A percentile compares a stretch with the other conserved stretches of the same genome.
Conservation (phyloP, 1,284 basidiomycete species). For the Hymenochaete sp. region DNA sequence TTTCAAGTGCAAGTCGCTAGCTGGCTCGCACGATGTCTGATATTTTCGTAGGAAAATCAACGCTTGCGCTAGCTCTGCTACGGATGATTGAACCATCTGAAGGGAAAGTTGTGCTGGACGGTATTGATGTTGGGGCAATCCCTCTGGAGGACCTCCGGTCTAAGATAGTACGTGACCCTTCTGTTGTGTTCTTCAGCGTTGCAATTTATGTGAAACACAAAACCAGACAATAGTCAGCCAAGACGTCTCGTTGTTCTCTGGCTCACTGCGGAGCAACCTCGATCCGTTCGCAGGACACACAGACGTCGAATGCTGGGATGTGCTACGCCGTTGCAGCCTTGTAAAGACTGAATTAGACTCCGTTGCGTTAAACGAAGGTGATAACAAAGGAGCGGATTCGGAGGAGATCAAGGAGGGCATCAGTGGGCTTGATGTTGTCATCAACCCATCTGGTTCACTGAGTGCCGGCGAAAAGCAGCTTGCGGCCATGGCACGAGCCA, state of each 20-base stretch:
- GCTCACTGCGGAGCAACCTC: slow-evolving; percentile 22
- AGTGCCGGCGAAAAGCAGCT: slow-evolving; percentile 29
- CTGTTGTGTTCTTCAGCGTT: background rate
- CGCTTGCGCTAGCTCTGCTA: slow-evolving; percentile 77
- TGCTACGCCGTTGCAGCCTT: slow-evolving; percentile 41
- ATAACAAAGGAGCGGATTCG: no score
- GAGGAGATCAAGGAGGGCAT: slow-evolving; percentile 17
- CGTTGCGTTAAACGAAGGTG: no score
- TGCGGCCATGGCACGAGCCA: slow-evolving; percentile 37
- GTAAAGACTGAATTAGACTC: no score
- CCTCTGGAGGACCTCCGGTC: slow-evolving; percentile 79
- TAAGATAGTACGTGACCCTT: slow-evolving; percentile 8
- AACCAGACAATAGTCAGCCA: slow-evolving; percentile 41
- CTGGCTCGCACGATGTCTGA: no score
- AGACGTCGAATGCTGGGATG: slow-evolving; percentile 26
- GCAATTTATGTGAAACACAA: no score
- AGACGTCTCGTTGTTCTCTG: slow-evolving; percentile 28
- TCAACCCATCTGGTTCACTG: slow-evolving; percentile 26
- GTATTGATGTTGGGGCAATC: slow-evolving; percentile 82
- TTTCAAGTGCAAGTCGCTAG: no score
- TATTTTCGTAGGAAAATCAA: slow-evolving; percentile 42
- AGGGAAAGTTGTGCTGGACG: slow-evolving; percentile 79
- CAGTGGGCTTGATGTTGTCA: slow-evolving; percentile 31
- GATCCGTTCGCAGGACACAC: slow-evolving; percentile 38
- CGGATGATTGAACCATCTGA: slow-evolving; percentile 80